These are phyloP conservation scores for Cytospora chrysosperma DNA, from an alignment of 2,329 filamentous ascomycete species.

Conservation along the genomic window DNA sequence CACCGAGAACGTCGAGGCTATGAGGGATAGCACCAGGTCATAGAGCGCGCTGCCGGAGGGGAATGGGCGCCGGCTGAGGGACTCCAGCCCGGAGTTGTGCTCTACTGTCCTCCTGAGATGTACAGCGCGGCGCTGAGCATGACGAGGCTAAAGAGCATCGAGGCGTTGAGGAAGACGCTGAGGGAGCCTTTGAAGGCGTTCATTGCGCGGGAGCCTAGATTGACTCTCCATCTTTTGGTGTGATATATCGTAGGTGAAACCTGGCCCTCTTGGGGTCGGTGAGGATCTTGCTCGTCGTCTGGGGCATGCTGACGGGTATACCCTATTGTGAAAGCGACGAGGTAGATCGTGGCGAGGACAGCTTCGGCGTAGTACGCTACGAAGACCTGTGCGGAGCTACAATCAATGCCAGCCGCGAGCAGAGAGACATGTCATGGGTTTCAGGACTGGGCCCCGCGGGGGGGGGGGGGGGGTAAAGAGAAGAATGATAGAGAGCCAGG, in stretches of 20 bases:
- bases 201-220: constrained; percentile 28
- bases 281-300: not conserved
- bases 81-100: not conserved
- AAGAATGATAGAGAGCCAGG: not conserved
- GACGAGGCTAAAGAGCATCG: constrained; percentile 23
- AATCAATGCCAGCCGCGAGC: not conserved
- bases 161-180: constrained; percentile 27
- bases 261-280: not conserved
- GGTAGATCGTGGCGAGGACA: constrained; percentile 22
- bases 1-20: constrained; percentile 20
- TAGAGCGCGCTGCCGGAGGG: constrained; percentile 24
- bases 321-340: constrained; percentile 21
- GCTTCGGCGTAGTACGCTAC: constrained; percentile 27
- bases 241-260: not conserved
- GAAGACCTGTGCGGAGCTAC: constrained; percentile 5
- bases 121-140: constrained; percentile 27
- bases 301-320: not conserved
- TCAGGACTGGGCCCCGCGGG: too few species aligned
- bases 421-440: too few species aligned
- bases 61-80: constrained; percentile 14
- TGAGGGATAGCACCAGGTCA: constrained; percentile 25
- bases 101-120: constrained; percentile 12
- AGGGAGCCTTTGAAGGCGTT: constrained; percentile 30
- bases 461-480: too few species aligned
- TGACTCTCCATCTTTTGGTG: not conserved